Base-by-base conservation (phyloP, 176 grass and related monocot genomes). In the Juncus effusus region DNA sequence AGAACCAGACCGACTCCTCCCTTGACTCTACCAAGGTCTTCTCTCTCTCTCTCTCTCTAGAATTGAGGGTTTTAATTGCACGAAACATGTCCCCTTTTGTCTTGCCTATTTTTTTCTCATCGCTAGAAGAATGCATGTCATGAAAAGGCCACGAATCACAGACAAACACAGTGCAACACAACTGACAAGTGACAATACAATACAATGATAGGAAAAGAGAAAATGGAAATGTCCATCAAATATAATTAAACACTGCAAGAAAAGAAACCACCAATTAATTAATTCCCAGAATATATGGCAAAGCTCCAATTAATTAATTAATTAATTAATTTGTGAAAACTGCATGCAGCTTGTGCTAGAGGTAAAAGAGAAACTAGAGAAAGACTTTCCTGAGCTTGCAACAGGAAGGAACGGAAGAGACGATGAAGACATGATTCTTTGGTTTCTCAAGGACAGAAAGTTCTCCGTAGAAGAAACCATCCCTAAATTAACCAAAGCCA, bases 401-500 rank as follows among this genome's bases (percentile, higher is more conserved):
- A 76, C 77, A 5, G 91, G 91, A 35, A 90, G 61, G 51, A 81
- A 82, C 54, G 88, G 81, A 65, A 97, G 87, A 56, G 88, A 84
- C 7, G 94, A 89, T 3, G 94, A 97, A 15, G 81, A 79, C n/a
- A 92, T 92, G 94, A 89, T 97, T 65, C 75, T 82, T 63, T 97
- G 88, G 85, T 97, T 89, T 72, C 65, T 97, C 52, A 93, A 86
- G 82, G 88, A 97, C 61, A 71, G 94, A 64, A 93, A 84, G 7
- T 86, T 89, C 69, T 86, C 80, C 0, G 68, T 92, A 13, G 85
- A 92, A 4, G 88, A 89, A 49, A 41, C 94, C 4, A 73, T 84
- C 42, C 50, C 73, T 10, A 97, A 93, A 67, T 68, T 97, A 36
- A 82, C 57, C 52, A 92, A 89, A 72, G 83, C 83, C 11, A 99